Base-by-base conservation (phyloP, 1,139 yeast species). In the Saccharomyces hybrid region DNA sequence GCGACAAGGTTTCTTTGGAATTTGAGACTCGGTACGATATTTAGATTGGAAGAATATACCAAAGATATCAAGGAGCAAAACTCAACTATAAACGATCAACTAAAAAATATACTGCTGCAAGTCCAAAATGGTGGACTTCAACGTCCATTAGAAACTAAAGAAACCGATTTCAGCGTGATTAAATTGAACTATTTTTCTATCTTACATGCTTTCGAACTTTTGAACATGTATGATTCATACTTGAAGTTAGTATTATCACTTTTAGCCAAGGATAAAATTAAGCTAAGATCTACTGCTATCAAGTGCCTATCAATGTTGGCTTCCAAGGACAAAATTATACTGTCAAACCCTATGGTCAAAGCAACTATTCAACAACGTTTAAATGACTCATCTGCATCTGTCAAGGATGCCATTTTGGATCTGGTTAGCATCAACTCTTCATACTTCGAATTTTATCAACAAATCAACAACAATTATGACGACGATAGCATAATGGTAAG, bases 341-440 rank as follows among this genome's bases (percentile, higher is more conserved):
- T 87, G 47, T 67, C 75, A 1, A 71, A 79, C 1, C 76, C 81
- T 0, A 70, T 73, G 26, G 78, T 88, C 4, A 83, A 78, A 58
- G 73, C 72, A 7, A 75, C 86, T 0, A 73, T 88, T 4, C 73
- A 82, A 1, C 72, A 70, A 7, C 71, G 83, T 51, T 70, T 88
- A 42, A 70, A 66, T 5, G 93, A 87, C 60, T 65, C 75, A 0
- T 86, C 91, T 1, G 81, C 95, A 0, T 77, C 84, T 53, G 93
- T 88, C 0, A 76, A 90, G 57, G 91, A 86, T 64, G 88, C 95
- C 0, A 83, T 84, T 1, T 72, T 88, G 28, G 95, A 88, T 48
- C 74, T 88, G 52, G 70, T 88, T 29, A 78, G 80, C 11, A 57
- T 60, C 9, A 62, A 65, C 1, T 56, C 66, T 2, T 77, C 78